Percentiles rank a stretch among this genome's conserved stretches.
Evolutionary conservation across 169 alveolate genomes (phyloP).

Genomic region (Plasmodium coatneyi): DNA sequence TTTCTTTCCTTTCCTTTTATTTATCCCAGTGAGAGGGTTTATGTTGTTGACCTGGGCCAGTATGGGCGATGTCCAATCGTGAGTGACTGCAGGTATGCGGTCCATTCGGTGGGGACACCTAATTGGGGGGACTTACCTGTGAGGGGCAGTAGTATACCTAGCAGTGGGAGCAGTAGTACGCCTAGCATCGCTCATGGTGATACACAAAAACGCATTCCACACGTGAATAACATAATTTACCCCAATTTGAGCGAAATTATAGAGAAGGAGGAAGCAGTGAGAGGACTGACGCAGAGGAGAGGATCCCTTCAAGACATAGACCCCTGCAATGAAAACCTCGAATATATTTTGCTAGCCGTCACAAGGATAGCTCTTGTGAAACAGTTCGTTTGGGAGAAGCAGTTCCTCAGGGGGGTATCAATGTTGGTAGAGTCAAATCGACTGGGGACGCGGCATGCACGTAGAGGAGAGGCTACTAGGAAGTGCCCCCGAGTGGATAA

Average conservation of each 20-base stretch:
- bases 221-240: slow-evolving; percentile 40
- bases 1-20: slow-evolving; percentile 39
- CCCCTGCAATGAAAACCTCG: slow-evolving; percentile 20
- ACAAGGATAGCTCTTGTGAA: slow-evolving; percentile 39
- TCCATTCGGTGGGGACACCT: background rate
- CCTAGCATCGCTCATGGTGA: background rate
- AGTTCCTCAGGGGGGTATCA: background rate
- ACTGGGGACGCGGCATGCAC: background rate
- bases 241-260: slow-evolving; percentile 22
- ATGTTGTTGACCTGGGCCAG: slow-evolving; percentile 15
- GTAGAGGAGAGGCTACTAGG: background rate
- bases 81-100: slow-evolving; percentile 31
- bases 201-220: background rate
- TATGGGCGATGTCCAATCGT: slow-evolving; percentile 37
- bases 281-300: slow-evolving; percentile 3
- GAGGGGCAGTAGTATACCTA: too few relatives aligned
- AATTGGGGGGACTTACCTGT: too few relatives aligned
- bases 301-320: background rate
- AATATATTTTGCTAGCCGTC: slow-evolving; percentile 10
- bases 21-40: slow-evolving; percentile 12
- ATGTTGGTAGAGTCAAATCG: background rate
- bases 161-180: background rate
- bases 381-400: slow-evolving; percentile 40
- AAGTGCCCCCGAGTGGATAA: background rate
- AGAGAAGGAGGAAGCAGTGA: slow-evolving; percentile 21